Conservation (phyloP, 140 eudicot genomes). For the Erigeron philadelphicus region DNA sequence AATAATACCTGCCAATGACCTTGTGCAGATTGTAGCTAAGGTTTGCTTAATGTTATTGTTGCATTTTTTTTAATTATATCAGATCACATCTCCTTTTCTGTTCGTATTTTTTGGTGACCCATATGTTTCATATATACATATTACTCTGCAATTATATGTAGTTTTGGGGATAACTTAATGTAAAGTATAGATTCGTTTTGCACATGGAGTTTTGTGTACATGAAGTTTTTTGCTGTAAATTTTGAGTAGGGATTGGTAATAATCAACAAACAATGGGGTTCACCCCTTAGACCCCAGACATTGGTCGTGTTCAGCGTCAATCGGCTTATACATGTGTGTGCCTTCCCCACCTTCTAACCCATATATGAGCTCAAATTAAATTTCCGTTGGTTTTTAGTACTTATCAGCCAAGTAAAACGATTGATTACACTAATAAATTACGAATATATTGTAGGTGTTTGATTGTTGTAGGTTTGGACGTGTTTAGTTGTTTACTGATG, state of each 20-base stretch:
- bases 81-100: neutral
- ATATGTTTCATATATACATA: no score
- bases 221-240: no score
- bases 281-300: no score
- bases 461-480: neutral
- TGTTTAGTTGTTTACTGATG: conserved; percentile 14
- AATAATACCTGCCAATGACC: conserved; percentile 72
- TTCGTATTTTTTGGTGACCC: neutral
- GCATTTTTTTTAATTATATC: neutral
- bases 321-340: neutral
- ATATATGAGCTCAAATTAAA: neutral
- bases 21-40: conserved; percentile 90
- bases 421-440: no score
- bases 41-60: conserved; percentile 27
- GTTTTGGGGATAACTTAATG: no score
- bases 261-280: no score
- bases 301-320: neutral
- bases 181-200: no score
- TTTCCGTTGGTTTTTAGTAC: no score
- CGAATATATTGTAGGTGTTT: neutral
- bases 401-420: no score
- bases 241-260: no score
- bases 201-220: no score
- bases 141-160: no score
- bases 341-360: neutral